phyloP scores from a whole-genome alignment of 1,284 basidiomycete genomes.

The Cryptococcus sp. region DNA sequence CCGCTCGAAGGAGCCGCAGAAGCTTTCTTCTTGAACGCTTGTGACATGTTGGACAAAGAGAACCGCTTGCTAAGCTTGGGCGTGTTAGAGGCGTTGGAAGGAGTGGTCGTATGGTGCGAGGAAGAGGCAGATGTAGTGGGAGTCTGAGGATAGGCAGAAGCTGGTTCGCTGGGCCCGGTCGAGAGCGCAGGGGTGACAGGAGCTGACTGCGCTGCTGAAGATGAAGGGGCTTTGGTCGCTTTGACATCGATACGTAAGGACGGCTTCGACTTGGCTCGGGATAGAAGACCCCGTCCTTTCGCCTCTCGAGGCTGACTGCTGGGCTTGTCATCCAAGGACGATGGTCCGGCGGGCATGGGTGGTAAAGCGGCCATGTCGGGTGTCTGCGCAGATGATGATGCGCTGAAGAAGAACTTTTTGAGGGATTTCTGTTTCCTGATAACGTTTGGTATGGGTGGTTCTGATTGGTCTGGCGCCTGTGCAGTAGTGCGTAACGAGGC shows the following conservation, averaged over 20 bases:
- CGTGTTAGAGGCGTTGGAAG: background rate
- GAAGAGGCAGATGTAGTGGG: background rate
- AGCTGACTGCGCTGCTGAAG: background rate
- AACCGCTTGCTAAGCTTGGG: slow-evolving; percentile 31
- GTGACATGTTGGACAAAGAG: slow-evolving; percentile 36
- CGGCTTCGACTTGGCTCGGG: slow-evolving; percentile 29
- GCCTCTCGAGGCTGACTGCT: slow-evolving; percentile 1
- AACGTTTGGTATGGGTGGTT: slow-evolving; percentile 1
- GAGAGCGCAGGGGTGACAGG: slow-evolving; percentile 16
- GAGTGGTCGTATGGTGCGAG: background rate
- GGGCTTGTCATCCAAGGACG: slow-evolving; percentile 3
- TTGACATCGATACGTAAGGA: slow-evolving; percentile 30
- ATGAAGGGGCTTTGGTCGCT: slow-evolving; percentile 7
- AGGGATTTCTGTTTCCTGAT: slow-evolving; percentile 35
- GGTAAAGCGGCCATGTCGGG: slow-evolving; percentile 3
- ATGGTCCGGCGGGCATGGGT: background rate
- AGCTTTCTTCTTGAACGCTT: slow-evolving; percentile 33
- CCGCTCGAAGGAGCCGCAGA: background rate
- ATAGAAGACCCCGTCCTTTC: slow-evolving; percentile 13
- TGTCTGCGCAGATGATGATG: slow-evolving; percentile 1
- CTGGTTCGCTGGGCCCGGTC: slow-evolving; percentile 8
- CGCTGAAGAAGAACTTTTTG: slow-evolving; percentile 36
- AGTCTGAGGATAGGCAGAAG: slow-evolving; percentile 6
- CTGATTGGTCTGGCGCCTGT: slow-evolving; percentile 9
- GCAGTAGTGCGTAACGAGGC: too few relatives aligned